Percentiles rank a stretch among this genome's conserved stretches.
These are phyloP conservation scores for Globisporangium abappressorium DNA, from an alignment of 352 stramenopile species.

Conservation along the genomic window DNA sequence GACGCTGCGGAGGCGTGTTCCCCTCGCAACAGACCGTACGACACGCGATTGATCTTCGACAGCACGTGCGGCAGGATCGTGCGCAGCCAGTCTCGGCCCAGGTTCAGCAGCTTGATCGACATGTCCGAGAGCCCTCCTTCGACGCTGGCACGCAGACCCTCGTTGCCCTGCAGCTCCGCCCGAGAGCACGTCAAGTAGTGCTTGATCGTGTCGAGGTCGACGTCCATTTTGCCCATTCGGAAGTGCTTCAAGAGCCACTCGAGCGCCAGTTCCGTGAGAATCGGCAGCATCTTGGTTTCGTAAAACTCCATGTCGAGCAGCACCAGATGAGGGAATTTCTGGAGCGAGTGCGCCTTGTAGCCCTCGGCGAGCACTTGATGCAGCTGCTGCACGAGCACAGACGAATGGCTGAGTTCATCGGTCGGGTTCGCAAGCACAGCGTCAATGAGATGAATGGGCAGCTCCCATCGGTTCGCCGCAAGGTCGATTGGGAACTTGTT, in stretches of 20 bases:
- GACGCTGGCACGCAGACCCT: slow-evolving; percentile 76
- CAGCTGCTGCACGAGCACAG: slow-evolving; percentile 52
- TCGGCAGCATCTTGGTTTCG: slow-evolving; percentile 87
- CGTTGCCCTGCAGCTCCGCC: slow-evolving; percentile 61
- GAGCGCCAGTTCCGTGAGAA: slow-evolving; percentile 89
- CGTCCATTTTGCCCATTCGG: slow-evolving; percentile 93
- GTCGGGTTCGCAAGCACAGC: slow-evolving; percentile 77
- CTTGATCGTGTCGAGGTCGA: slow-evolving; percentile 69
- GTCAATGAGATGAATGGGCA: slow-evolving; percentile 94
- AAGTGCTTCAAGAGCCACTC: slow-evolving; percentile 85
- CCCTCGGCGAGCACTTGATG: slow-evolving; percentile 90
- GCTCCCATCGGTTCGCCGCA: slow-evolving; percentile 87
- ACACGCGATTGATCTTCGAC: slow-evolving; percentile 99
- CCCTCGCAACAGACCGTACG: slow-evolving; percentile 94
- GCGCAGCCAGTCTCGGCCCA: slow-evolving; percentile 96
- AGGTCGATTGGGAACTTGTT: slow-evolving; percentile 91
- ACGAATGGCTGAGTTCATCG: slow-evolving; percentile 9
- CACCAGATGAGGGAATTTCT: slow-evolving; percentile 97
- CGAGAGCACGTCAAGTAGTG: slow-evolving; percentile 69
- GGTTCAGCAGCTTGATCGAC: slow-evolving; percentile 98
- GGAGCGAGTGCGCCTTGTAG: slow-evolving; percentile 91
- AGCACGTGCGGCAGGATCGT: slow-evolving; percentile 98
- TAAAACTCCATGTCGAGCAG: slow-evolving; percentile 98
- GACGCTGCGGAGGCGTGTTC: slow-evolving; percentile 51
- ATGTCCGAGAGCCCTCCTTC: slow-evolving; percentile 68